Base-by-base conservation (phyloP, 352 stramenopile genomes). In the Pythium biforme region DNA sequence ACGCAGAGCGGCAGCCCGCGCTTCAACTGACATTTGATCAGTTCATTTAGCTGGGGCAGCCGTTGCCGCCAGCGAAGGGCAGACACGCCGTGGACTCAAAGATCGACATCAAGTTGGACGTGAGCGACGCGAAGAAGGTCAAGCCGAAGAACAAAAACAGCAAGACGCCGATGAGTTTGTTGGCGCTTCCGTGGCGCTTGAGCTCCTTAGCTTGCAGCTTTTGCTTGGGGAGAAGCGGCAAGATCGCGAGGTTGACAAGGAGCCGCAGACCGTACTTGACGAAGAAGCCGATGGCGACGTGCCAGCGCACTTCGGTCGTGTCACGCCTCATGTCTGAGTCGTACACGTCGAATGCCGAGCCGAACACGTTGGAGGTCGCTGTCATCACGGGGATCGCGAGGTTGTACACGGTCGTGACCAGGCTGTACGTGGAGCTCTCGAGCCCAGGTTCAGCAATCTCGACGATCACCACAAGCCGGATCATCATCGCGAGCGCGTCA, bases 361-460 rank as follows among this genome's bases (percentile, higher is more conserved):
- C 79, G n/a, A 91, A 62, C 19, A 72, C 62, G 45, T 92, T 92
- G 20, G 72, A 88, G 8, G 84, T 46, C 15, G 79, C 68, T 11
- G 64, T 78, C 29, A 81, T 76, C 19, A 90, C 74, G 5, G 83
- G 86, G 11, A 82, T 74, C 5, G 82, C 81, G 26, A 92, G 75
- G 60, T 91, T 94, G 73, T 84, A 80, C 14, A 88, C 75, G 1
- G 83, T 90, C 49, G 85, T 94, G 47, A 92, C 73, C 19, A 92
- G 66, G 3, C 75, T 79, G 59, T 94, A 94, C 5, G 80, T 89
- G 23, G 81, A 83, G 62, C 81, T 90, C 62, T 94, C 85, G n/a
- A 84, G 79, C 0, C 81, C 80, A 7, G 81, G 70, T 52, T 92
- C 83, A 4, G 81, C 78, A 50, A 94, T 88, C 59, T 94, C 77